Evolutionary conservation across 352 stramenopile genomes (phyloP), one percentile per base, ranked within the genome.

Genomic region (Pythium brachiatum): DNA sequence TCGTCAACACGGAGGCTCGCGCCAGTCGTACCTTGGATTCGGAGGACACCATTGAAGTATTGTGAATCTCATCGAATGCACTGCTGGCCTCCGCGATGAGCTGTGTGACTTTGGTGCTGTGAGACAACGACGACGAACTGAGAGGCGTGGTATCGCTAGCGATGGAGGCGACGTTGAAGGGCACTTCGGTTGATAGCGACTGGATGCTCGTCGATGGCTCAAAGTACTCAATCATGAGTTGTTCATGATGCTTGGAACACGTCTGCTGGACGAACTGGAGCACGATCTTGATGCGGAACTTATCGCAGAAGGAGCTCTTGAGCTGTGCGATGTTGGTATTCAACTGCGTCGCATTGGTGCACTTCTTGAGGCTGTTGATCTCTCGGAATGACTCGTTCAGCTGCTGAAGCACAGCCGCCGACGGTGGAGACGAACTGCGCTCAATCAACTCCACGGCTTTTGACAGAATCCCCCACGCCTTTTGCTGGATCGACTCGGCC

Each of bases 211-310:
- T 66, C 5, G 81, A 44, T 0, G 70, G 57, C 52, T 90, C 80
- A 72, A 90, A 92, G 62, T 92, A 92, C 25, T 84, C 72, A 21
- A 65, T 64, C 60, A 84, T 74, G n/a, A 90, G 69, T 50, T 76
- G 52, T 20, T 80, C 74, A 29, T 57, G 64, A 58, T 32, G 64
- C 69, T 46, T 75, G 46, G 52, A 62, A 79, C 31, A 83, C 53
- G 57, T 83, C 31, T 73, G 66, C 56, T 73, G 64, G 4, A 89
- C 26, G 59, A 87, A 92, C 41, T 73, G 64, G 23, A 92, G 70
- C 31, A 88, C 78, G 44, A 86, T 75, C n/a, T 79, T 71, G 21
- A 70, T 62, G 13, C 81, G 76, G 29, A 94, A 88, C 41, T 86
- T 81, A 32, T 73, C 66, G 50, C 81, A 92, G 60, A 91, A 94